These are phyloP conservation scores for Spiraea crenata DNA, from an alignment of 331 rosid genomes.

Conservation along the genomic window DNA sequence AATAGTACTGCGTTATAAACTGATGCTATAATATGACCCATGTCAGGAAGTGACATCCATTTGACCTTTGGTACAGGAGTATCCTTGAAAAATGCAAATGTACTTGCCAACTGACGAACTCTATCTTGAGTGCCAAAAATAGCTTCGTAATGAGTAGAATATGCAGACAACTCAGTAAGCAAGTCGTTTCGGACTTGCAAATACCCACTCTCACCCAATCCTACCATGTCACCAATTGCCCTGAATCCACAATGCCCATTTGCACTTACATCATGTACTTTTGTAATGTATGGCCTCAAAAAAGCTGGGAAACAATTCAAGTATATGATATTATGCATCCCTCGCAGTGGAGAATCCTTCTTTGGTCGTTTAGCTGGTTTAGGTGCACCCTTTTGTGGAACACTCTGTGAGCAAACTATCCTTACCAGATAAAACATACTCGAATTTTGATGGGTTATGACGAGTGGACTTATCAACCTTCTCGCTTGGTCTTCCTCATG, in stretches of 20 bases:
- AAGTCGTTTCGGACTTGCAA: constrained; percentile 21
- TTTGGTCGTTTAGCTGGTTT: too few relatives aligned
- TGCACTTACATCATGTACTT: too few relatives aligned
- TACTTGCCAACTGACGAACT: constrained; percentile 19
- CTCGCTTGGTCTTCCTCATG: too few relatives aligned
- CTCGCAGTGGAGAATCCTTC: too few relatives aligned
- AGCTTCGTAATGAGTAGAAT: constrained; percentile 11
- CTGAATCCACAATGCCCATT: constrained; percentile 22
- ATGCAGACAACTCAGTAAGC: constrained; percentile 20
- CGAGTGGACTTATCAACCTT: too few relatives aligned
- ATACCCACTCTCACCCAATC: constrained; percentile 15
- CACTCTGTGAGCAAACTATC: too few relatives aligned
- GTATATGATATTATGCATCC: too few relatives aligned
- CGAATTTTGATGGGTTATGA: too few relatives aligned
- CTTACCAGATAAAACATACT: too few relatives aligned
- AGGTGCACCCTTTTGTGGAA: too few relatives aligned
- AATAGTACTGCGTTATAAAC: constrained; percentile 14
- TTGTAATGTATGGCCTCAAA: too few relatives aligned
- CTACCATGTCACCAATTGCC: constrained; percentile 14
- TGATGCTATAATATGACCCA: constrained; percentile 21
- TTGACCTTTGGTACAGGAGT: constrained; percentile 3
- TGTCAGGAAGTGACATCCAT: constrained; percentile 12
- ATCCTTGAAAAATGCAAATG: constrained; percentile 7
- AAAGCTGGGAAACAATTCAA: too few relatives aligned
- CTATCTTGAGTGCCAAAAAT: constrained; percentile 12